phyloP scores from a whole-genome alignment of 177 flowering plant species.

The Vitis hybrid region DNA sequence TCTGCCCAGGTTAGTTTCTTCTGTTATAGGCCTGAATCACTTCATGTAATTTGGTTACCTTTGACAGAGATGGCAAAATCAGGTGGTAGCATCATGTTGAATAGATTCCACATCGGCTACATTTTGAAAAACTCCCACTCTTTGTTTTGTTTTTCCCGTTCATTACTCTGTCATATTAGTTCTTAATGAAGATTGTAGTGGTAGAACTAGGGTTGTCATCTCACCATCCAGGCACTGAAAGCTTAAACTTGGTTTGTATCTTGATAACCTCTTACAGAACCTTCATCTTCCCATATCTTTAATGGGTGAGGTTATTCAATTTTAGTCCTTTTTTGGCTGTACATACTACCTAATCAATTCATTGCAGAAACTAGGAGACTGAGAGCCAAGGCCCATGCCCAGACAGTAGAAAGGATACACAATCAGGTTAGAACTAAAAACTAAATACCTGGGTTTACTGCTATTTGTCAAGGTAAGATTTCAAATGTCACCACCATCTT shows the following conservation, averaged over 20 bases:
- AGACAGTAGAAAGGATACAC: too few relatives aligned
- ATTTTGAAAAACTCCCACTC: neutral
- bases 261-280: neutral
- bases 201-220: neutral
- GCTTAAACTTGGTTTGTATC: neutral
- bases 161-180: neutral
- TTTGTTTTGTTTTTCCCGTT: neutral
- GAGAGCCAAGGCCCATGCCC: too few relatives aligned
- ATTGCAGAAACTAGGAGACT: too few relatives aligned
- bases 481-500: too few relatives aligned
- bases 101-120: neutral
- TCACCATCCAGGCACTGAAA: neutral
- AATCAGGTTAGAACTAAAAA: too few relatives aligned
- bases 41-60: neutral
- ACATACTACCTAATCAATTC: too few relatives aligned
- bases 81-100: conserved; percentile 1
- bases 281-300: neutral
- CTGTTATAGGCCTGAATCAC: too few relatives aligned
- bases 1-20: too few relatives aligned
- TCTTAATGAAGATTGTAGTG: neutral
- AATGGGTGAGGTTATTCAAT: neutral
- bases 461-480: too few relatives aligned
- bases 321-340: neutral
- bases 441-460: too few relatives aligned
- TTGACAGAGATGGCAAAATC: neutral